These are phyloP conservation scores for Colletotrichum orchidophilum DNA, from an alignment of 2,329 filamentous ascomycete genomes.

Conservation along the genomic window DNA sequence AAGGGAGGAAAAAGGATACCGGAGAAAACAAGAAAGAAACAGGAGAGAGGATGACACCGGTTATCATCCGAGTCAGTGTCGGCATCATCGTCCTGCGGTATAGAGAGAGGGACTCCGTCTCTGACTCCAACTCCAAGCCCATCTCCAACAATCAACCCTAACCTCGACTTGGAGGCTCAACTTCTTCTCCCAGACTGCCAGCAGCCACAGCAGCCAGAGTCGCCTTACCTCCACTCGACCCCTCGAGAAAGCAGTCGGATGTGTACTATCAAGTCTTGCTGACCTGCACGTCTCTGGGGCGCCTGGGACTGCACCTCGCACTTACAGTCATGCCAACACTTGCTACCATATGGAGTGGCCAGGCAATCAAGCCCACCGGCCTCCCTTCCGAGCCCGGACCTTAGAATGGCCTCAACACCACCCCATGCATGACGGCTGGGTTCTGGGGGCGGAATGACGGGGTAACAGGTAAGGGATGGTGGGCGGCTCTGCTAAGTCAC, in stretches of 20 bases:
- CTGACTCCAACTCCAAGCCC: background rate
- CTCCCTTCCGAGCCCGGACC: constrained; percentile 1
- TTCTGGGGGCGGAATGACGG: background rate
- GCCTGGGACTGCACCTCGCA: background rate
- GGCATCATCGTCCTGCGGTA: background rate
- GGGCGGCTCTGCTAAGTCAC: background rate
- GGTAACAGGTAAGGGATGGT: background rate
- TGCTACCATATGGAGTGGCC: background rate
- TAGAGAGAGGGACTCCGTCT: too few species aligned
- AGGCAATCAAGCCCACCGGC: background rate
- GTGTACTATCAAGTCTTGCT: too few species aligned
- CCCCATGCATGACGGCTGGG: background rate
- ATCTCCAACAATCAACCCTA: background rate
- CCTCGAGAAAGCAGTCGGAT: background rate
- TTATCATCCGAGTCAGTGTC: background rate
- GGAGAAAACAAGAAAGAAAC: background rate
- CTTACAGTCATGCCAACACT: background rate
- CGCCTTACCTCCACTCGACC: background rate
- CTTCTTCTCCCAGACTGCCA: background rate
- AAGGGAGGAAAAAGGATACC: background rate
- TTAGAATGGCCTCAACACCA: constrained; percentile 8
- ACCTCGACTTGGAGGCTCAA: background rate
- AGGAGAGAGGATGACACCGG: background rate
- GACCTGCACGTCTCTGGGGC: background rate
- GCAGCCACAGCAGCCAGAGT: too few species aligned